Percentiles rank a stretch among this genome's conserved stretches.
phyloP scores from a whole-genome alignment of 148 eudicot genomes.

The Drosera capensis region DNA sequence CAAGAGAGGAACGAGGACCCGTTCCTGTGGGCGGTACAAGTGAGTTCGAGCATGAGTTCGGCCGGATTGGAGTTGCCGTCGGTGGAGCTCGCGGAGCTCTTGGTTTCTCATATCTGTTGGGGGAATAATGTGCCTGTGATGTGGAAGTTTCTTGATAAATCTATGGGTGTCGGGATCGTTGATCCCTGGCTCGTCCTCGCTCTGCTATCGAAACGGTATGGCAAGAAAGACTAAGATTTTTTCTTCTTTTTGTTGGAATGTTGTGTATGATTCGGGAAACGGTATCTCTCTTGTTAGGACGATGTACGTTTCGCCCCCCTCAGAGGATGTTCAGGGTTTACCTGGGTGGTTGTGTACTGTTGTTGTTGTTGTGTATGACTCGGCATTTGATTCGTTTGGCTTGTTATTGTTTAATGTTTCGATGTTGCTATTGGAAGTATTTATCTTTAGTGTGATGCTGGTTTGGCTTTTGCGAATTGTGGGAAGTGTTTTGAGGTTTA shows the following conservation, averaged over 20 bases:
- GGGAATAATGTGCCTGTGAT: slow-evolving; percentile 34
- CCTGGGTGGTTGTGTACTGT: too few species aligned
- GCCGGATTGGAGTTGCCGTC: slow-evolving; percentile 47
- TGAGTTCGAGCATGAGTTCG: slow-evolving; percentile 30
- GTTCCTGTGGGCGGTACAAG: slow-evolving; percentile 49
- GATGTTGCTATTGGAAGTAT: too few species aligned
- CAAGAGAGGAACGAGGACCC: slow-evolving; percentile 38
- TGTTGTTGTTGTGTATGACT: too few species aligned
- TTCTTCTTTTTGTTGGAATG: not conserved
- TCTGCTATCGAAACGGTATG: slow-evolving; percentile 45
- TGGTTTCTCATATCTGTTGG: slow-evolving; percentile 45
- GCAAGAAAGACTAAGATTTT: not conserved
- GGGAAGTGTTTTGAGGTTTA: too few species aligned
- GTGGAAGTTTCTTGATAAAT: slow-evolving; percentile 71
- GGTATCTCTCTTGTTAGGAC: too few species aligned
- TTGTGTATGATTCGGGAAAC: not conserved
- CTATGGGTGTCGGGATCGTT: slow-evolving; percentile 26
- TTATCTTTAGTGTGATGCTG: too few species aligned
- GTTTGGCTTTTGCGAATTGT: too few species aligned
- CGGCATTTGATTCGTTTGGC: too few species aligned
- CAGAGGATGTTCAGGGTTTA: too few species aligned
- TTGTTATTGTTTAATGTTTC: too few species aligned
- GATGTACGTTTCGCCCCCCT: too few species aligned
- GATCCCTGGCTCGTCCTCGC: slow-evolving; percentile 46
- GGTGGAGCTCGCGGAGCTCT: slow-evolving; percentile 27